Evolutionary conservation across 768 basidiomycete species (phyloP).

Genomic region (Phaffia australis): DNA sequence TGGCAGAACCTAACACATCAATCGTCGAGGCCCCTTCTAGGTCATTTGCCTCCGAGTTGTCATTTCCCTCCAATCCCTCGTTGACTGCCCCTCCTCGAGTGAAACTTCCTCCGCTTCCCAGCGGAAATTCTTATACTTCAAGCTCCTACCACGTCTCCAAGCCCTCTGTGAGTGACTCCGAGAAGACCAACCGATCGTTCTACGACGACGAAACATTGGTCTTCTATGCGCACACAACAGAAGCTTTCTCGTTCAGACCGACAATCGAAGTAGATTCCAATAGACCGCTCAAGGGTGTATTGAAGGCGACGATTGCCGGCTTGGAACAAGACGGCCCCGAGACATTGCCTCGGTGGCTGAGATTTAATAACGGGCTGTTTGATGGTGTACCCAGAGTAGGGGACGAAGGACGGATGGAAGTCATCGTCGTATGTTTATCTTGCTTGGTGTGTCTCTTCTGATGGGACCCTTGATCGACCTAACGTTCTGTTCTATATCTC

Average conservation of each 20-base stretch:
- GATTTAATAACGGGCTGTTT: slow-evolving; percentile 18
- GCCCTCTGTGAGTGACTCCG: no score
- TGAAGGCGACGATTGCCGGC: slow-evolving; percentile 7
- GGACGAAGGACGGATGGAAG: slow-evolving; percentile 11
- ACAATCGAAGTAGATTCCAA: slow-evolving; percentile 9
- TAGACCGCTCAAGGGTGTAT: slow-evolving; percentile 1
- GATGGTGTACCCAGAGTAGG: slow-evolving; percentile 14
- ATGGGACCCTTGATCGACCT: neutral
- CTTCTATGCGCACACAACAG: slow-evolving; percentile 6
- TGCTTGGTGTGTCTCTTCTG: no score
- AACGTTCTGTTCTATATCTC: neutral
- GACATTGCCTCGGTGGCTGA: slow-evolving; percentile 7
- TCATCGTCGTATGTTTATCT: slow-evolving; percentile 2
- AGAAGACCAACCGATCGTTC: no score
- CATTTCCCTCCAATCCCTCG: neutral
- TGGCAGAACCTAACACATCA: neutral
- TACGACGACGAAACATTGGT: neutral
- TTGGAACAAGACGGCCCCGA: slow-evolving; percentile 2
- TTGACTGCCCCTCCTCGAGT: neutral
- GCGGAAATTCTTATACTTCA: neutral
- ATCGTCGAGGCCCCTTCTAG: neutral
- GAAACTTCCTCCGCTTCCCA: neutral
- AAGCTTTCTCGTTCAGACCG: slow-evolving; percentile 16
- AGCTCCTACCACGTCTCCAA: neutral
- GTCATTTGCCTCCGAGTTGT: neutral